These are phyloP conservation scores for Peronospora tabacina DNA, from an alignment of 352 stramenopile species.

Conservation along the genomic window DNA sequence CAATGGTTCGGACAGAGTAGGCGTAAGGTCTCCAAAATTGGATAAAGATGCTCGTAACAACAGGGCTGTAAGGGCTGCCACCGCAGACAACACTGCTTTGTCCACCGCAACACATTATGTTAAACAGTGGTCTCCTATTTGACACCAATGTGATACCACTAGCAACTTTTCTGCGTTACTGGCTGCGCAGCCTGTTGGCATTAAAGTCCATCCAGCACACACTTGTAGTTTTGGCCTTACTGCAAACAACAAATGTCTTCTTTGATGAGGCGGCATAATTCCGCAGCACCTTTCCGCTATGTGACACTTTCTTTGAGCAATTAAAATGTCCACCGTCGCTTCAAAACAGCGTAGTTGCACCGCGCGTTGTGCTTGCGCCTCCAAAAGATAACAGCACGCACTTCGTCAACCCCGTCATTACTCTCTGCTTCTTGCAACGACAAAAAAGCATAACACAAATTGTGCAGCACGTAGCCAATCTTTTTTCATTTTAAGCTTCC, in stretches of 20 bases:
- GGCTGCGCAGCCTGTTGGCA: slow-evolving; percentile 46
- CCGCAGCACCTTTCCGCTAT: slow-evolving; percentile 72
- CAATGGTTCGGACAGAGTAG: slow-evolving; percentile 52
- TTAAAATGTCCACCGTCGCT: slow-evolving; percentile 70
- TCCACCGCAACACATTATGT: slow-evolving; percentile 40
- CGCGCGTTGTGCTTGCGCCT: slow-evolving; percentile 53
- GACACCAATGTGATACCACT: slow-evolving; percentile 30
- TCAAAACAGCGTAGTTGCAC: slow-evolving; percentile 64
- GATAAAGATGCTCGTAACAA: slow-evolving; percentile 60
- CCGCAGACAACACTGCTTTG: slow-evolving; percentile 54
- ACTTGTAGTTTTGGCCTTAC: slow-evolving; percentile 22
- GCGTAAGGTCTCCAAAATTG: slow-evolving; percentile 36
- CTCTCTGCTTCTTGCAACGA: slow-evolving; percentile 67
- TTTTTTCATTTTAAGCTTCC: slow-evolving; percentile 86
- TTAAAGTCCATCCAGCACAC: slow-evolving; percentile 61
- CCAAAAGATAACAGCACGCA: slow-evolving; percentile 62
- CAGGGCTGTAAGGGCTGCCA: slow-evolving; percentile 56
- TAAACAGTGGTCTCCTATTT: slow-evolving; percentile 21
- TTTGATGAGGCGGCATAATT: slow-evolving; percentile 69
- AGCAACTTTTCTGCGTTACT: slow-evolving; percentile 37
- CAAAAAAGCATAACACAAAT: slow-evolving; percentile 68
- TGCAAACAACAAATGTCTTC: too few relatives aligned
- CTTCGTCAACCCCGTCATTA: slow-evolving; percentile 61
- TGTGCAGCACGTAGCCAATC: slow-evolving; percentile 66
- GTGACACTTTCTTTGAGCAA: slow-evolving; percentile 57